phyloP scores from a whole-genome alignment of 1,284 basidiomycete species.

The Neolentinus lepideus region DNA sequence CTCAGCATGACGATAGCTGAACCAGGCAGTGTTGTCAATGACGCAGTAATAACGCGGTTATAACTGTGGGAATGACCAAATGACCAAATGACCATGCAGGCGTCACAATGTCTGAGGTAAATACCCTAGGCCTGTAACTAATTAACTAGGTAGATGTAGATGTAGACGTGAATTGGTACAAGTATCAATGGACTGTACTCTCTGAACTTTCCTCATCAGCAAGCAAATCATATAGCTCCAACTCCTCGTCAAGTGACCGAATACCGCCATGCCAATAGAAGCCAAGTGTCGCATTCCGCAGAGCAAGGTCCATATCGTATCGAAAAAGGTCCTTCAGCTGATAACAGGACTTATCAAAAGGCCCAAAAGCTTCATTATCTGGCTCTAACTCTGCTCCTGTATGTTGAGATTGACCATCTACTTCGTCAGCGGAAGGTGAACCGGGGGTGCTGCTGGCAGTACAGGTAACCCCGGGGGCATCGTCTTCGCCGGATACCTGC shows the following conservation, averaged over 20 bases:
- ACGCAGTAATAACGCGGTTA: background rate
- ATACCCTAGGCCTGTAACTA: too few species aligned
- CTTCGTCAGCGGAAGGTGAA: background rate
- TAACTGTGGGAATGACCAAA: background rate
- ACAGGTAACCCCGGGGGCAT: too few species aligned
- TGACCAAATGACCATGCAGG: background rate
- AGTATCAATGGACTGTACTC: background rate
- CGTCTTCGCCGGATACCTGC: background rate
- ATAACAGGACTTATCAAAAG: background rate
- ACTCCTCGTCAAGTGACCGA: background rate
- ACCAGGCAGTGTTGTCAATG: conserved; percentile 10
- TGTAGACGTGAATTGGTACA: too few species aligned
- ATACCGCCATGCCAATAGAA: background rate
- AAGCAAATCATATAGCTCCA: background rate
- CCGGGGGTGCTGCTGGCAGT: background rate
- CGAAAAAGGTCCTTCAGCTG: background rate
- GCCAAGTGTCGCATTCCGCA: background rate
- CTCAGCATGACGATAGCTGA: conserved; percentile 16
- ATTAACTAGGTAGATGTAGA: too few species aligned
- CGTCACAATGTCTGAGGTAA: background rate
- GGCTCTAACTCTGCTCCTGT: background rate
- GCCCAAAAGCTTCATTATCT: background rate
- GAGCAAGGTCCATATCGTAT: background rate
- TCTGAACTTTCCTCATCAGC: background rate
- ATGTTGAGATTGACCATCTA: background rate